phyloP scores from a whole-genome alignment of 257 asterid genomes.

The Scutellaria barbata region DNA sequence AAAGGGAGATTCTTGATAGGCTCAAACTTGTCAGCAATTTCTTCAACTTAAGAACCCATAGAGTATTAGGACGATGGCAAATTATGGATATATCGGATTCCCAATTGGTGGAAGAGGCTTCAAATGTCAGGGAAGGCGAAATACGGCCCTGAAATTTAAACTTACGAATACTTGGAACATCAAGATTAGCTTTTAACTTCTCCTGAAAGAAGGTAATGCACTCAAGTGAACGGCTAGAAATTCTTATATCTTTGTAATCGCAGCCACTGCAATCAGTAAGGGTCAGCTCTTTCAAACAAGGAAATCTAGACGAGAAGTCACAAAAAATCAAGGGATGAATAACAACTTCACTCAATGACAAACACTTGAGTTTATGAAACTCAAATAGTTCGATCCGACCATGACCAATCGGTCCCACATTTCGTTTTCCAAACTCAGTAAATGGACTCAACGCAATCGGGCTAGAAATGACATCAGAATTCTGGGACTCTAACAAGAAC shows the following conservation, averaged over 20 bases:
- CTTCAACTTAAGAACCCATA: slow-evolving; percentile 14
- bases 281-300: slow-evolving; percentile 17
- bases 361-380: not conserved
- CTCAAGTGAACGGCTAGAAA: slow-evolving; percentile 27
- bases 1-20: slow-evolving; percentile 2
- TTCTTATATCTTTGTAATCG: not conserved
- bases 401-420: not conserved
- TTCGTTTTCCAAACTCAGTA: not conserved
- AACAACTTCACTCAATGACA: not conserved
- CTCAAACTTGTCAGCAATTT: not conserved
- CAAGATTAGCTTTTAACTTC: not conserved
- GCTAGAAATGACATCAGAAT: no score
- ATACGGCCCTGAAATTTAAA: not conserved
- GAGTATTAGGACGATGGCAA: not conserved
- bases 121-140: not conserved
- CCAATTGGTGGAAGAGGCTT: slow-evolving; percentile 14
- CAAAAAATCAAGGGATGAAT: not conserved
- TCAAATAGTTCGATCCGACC: not conserved
- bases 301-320: slow-evolving; percentile 4
- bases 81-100: not conserved
- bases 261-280: not conserved
- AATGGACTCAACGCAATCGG: not conserved
- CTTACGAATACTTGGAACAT: slow-evolving; percentile 21
- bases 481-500: no score
- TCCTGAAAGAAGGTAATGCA: not conserved